phyloP scores from a whole-genome alignment of 768 basidiomycete genomes.

The Calocybe cyanea region DNA sequence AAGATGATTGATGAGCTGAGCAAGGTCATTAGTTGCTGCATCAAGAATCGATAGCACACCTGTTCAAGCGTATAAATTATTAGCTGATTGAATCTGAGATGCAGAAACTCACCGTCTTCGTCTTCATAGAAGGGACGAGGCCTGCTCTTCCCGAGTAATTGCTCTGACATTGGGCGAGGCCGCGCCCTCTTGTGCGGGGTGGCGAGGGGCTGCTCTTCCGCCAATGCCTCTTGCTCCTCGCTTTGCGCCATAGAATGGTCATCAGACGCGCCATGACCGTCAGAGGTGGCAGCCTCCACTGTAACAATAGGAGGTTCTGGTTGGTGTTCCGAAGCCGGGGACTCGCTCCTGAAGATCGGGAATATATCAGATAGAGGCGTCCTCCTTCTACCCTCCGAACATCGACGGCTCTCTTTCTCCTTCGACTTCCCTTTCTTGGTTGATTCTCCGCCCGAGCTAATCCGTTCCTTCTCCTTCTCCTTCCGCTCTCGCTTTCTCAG shows the following conservation, averaged over 20 bases:
- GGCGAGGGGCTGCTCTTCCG: constrained; percentile 13
- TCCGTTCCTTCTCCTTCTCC: constrained; percentile 18
- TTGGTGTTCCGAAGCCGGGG: not conserved
- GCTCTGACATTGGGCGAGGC: constrained; percentile 62
- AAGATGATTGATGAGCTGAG: constrained; percentile 63
- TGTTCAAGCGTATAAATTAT: constrained; percentile 16
- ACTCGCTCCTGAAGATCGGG: constrained; percentile 31
- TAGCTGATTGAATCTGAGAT: constrained; percentile 1
- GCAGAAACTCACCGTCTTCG: constrained; percentile 42
- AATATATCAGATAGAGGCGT: constrained; percentile 59
- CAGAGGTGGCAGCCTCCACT: constrained; percentile 50
- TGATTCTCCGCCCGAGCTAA: constrained; percentile 20
- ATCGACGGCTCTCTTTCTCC: constrained; percentile 41
- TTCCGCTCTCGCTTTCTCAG: constrained; percentile 26
- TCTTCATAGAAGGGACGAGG: constrained; percentile 50
- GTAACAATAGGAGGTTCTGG: constrained; percentile 29
- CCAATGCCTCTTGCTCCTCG: constrained; percentile 14
- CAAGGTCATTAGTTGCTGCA: constrained; percentile 78
- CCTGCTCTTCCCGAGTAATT: constrained; percentile 44
- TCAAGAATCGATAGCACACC: constrained; percentile 69
- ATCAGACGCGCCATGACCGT: constrained; percentile 38
- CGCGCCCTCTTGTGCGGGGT: constrained; percentile 48
- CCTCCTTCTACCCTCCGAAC: constrained; percentile 49
- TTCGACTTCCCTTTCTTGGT: constrained; percentile 22
- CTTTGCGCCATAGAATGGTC: constrained; percentile 19